Base-by-base conservation (phyloP, 2,329 filamentous ascomycete species). In the Fusarium siculi region DNA sequence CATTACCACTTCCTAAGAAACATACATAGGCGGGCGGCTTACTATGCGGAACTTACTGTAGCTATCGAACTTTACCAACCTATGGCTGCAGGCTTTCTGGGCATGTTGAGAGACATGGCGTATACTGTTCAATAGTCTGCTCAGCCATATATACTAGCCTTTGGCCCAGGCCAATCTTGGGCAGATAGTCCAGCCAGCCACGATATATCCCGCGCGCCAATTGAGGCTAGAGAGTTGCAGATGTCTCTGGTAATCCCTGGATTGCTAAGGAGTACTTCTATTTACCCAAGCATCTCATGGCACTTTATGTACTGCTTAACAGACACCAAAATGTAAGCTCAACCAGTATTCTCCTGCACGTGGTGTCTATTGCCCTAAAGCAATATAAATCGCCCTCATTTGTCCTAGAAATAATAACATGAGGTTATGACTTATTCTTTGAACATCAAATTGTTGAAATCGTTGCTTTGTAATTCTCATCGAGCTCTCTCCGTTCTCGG, bases 381-480 rank as follows among this genome's bases (percentile, higher is more conserved):
- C 18, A 25, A 23, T 19, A 1, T 14, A 2, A 34, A 23, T 23
- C 1, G 10, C 16, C 3, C 0, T 34, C 9, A 8, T 19, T 10
- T 4, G 9, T 25, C 9, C 0, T 18, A 14, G 11, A n/a, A 9
- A 9, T 28, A 2, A 2, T 8, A 10, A 7, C 16, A 19, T 3
- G 3, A 9, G 12, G 14, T 7, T 16, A 0, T 16, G 23, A 5
- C 0, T 7, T 16, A 1, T 21, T 12, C 3, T 7, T 25, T 5
- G 3, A 2, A 7, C 2, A n/a, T n/a, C 14, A 3, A 23, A 23
- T 10, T 23, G 16, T 34, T 14, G 0, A 7, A 5, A 16, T 10
- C 28, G 23, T 40, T 54, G 50, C 34, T 40, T 54, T n/a, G 34
- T 5, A 53, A 54, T 40, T 16, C 7, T 9, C 0, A 16, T 4